Evolutionary conservation across 129 eudicot species (phyloP).

Genomic region (Lactuca sativa): DNA sequence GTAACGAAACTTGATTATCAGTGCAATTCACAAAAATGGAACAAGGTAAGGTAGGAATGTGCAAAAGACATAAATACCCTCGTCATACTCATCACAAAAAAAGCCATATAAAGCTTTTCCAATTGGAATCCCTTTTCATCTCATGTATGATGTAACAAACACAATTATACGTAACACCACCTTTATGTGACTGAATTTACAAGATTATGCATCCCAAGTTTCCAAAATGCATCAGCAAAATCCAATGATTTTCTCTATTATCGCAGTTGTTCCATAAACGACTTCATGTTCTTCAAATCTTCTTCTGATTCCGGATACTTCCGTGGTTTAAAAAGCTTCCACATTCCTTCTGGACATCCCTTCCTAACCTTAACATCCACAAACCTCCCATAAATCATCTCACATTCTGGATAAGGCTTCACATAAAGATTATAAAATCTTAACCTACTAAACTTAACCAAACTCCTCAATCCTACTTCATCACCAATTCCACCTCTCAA

Average conservation of each 20-base stretch:
- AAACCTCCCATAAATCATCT: slow-evolving; percentile 67
- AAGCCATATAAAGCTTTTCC: too few relatives aligned
- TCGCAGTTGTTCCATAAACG: slow-evolving; percentile 50
- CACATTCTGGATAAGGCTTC: slow-evolving; percentile 95
- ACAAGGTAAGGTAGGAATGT: too few relatives aligned
- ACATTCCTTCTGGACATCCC: slow-evolving; percentile 75
- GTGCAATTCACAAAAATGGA: too few relatives aligned
- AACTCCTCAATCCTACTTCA: slow-evolving; percentile 62
- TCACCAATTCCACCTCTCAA: slow-evolving; percentile 73
- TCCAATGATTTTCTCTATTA: neutral
- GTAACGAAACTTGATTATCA: too few relatives aligned
- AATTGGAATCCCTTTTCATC: too few relatives aligned
- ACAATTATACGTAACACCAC: neutral
- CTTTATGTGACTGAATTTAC: neutral
- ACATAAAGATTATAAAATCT: slow-evolving; percentile 85
- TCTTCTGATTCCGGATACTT: slow-evolving; percentile 48
- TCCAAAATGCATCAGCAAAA: neutral
- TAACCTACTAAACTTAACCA: slow-evolving; percentile 73
- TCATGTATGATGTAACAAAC: too few relatives aligned
- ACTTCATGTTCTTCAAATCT: slow-evolving; percentile 63
- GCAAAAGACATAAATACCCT: too few relatives aligned
- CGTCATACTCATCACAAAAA: too few relatives aligned
- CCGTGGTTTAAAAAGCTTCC: slow-evolving; percentile 83
- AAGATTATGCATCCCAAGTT: neutral
- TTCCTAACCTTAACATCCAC: slow-evolving; percentile 38